Conservation (phyloP, 345 rosid genomes). For the Citrus medica region DNA sequence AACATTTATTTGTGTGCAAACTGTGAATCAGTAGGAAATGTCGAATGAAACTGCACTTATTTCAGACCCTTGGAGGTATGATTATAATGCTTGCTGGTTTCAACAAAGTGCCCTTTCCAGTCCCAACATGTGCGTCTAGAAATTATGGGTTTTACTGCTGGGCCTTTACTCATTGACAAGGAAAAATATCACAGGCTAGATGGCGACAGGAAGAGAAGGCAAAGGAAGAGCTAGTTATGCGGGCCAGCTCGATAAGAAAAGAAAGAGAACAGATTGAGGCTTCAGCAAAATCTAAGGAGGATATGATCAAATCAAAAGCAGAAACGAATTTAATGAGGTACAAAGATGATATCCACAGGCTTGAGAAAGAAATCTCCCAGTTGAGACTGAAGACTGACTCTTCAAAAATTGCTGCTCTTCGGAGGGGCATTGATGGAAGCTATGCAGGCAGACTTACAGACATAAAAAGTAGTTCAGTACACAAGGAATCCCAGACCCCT, state of each 20-base stretch:
- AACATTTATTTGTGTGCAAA: not conserved
- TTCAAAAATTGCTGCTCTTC: conserved; percentile 64
- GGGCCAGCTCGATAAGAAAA: conserved; percentile 41
- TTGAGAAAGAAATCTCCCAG: conserved; percentile 60
- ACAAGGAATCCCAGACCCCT: conserved; percentile 28
- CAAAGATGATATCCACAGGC: conserved; percentile 55
- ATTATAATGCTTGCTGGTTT: conserved; percentile 20
- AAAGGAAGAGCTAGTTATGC: conserved; percentile 44
- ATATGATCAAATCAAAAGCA: conserved; percentile 44
- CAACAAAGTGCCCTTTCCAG: conserved; percentile 5
- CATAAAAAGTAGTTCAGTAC: conserved; percentile 11
- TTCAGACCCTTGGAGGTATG: conserved; percentile 13
- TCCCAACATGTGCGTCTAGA: conserved; percentile 15
- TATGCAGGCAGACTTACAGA: conserved; percentile 38
- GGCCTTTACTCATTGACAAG: conserved; percentile 28
- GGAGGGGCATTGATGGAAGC: conserved; percentile 54
- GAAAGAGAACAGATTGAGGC: conserved; percentile 50
- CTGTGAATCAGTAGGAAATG: conserved; percentile 11
- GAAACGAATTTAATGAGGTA: conserved; percentile 44
- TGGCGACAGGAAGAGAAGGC: conserved; percentile 71
- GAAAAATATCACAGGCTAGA: conserved; percentile 61
- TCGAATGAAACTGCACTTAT: conserved; percentile 5
- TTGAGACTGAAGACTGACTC: conserved; percentile 62
- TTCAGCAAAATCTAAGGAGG: conserved; percentile 48
- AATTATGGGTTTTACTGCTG: conserved; percentile 15